Percentiles rank a stretch among this genome's conserved stretches.
Evolutionary conservation across 169 alveolate genomes (phyloP).

Genomic region (Plasmodium yoelii): DNA sequence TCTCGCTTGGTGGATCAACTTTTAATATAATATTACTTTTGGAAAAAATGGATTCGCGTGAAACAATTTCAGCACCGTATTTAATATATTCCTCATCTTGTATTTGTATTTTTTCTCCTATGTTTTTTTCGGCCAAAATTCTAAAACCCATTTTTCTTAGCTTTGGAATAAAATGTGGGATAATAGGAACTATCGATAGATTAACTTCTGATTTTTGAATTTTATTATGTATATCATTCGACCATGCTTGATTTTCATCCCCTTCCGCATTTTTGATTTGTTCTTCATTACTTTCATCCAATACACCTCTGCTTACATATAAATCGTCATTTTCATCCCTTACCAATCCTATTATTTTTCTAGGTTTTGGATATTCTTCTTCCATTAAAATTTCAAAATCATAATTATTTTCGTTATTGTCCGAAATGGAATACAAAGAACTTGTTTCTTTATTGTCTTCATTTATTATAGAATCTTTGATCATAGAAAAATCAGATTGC

Average conservation of each 20-base stretch:
- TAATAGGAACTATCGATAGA: constrained; percentile 83
- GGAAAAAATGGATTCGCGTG: constrained; percentile 79
- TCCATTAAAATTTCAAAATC: constrained; percentile 70
- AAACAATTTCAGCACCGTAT: constrained; percentile 83
- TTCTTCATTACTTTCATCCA: not conserved
- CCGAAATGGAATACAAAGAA: constrained; percentile 61
- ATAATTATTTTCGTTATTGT: constrained; percentile 20
- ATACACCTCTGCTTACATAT: not conserved
- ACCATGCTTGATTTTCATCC: not conserved
- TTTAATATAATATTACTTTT: constrained; percentile 85
- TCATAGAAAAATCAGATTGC: constrained; percentile 16
- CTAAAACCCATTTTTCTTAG: constrained; percentile 88
- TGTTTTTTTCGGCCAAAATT: constrained; percentile 87
- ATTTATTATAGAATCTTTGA: constrained; percentile 44
- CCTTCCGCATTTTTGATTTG: not conserved
- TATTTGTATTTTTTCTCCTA: constrained; percentile 88
- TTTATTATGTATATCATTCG: not conserved
- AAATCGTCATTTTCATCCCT: constrained; percentile 49
- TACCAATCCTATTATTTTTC: constrained; percentile 82
- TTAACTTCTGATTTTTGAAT: not conserved
- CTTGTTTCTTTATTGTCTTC: constrained; percentile 11
- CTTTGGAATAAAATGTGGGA: constrained; percentile 88
- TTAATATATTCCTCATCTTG: constrained; percentile 80
- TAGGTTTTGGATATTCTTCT: constrained; percentile 83
- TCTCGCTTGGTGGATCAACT: constrained; percentile 85